Conservation (phyloP, 345 rosid genomes). For the Arabis hirsuta region DNA sequence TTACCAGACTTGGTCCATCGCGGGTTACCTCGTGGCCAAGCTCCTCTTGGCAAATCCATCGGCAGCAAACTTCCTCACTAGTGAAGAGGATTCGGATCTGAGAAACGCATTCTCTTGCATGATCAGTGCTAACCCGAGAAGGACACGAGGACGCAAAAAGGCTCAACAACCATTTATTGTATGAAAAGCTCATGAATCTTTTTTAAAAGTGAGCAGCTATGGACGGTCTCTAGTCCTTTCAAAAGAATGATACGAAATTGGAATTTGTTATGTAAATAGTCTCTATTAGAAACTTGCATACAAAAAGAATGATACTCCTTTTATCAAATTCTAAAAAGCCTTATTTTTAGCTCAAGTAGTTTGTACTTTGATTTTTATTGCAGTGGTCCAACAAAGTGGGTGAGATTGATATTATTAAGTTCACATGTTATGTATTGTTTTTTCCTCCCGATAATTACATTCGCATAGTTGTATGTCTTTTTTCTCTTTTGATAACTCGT, state of each 20-base stretch:
- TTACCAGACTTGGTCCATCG: slow-evolving; percentile 90
- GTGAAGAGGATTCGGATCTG: slow-evolving; percentile 79
- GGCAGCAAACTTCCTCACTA: slow-evolving; percentile 61
- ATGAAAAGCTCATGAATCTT: slow-evolving; percentile 35
- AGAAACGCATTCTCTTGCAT: slow-evolving; percentile 65
- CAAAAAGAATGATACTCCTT: background rate
- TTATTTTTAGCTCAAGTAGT: slow-evolving; percentile 2
- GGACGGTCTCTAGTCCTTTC: slow-evolving; percentile 4
- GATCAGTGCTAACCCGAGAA: slow-evolving; percentile 72
- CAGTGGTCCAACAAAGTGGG: slow-evolving; percentile 24
- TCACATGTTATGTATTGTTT: too few relatives aligned
- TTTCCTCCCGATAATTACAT: too few relatives aligned
- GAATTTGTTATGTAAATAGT: slow-evolving; percentile 28
- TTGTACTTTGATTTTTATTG: slow-evolving; percentile 5
- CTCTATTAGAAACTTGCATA: background rate
- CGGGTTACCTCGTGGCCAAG: slow-evolving; percentile 88
- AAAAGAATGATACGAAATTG: background rate
- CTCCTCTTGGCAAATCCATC: slow-evolving; percentile 72
- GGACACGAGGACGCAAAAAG: slow-evolving; percentile 58
- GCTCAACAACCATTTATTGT: slow-evolving; percentile 60
- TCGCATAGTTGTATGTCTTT: too few relatives aligned
- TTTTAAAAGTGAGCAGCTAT: slow-evolving; percentile 20
- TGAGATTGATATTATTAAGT: too few relatives aligned
- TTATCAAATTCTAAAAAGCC: background rate
- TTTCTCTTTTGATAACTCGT: too few relatives aligned